Evolutionary conservation across 257 asterid species (phyloP).

Genomic region (Ilex aquifolium): DNA sequence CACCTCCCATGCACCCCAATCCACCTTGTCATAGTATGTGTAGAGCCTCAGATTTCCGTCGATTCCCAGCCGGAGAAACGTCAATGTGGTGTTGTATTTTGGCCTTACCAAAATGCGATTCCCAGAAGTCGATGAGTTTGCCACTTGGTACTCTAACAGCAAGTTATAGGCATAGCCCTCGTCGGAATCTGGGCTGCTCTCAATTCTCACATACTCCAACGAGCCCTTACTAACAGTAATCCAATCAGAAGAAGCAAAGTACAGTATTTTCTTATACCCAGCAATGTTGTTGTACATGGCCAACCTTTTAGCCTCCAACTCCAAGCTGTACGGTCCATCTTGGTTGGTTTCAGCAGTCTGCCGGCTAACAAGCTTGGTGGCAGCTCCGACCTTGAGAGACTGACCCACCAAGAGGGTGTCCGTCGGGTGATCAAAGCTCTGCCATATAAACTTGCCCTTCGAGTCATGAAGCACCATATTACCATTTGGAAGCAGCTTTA

Average conservation of each 20-base stretch:
- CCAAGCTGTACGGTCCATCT: constrained; percentile 22
- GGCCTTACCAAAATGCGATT: constrained; percentile 14
- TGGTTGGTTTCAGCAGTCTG: constrained; percentile 8
- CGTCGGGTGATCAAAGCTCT: constrained; percentile 31
- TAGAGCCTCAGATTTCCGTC: constrained; percentile 35
- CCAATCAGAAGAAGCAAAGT: constrained; percentile 10
- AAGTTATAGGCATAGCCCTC: not conserved
- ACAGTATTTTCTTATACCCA: too few species aligned
- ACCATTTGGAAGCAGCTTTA: constrained; percentile 17
- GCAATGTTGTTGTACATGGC: constrained; percentile 13
- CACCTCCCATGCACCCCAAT: constrained; percentile 12
- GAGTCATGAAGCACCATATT: constrained; percentile 23
- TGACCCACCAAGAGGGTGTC: constrained; percentile 30
- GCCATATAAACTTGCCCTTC: constrained; percentile 26
- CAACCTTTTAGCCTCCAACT: constrained; percentile 20
- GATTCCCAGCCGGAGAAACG: constrained; percentile 39
- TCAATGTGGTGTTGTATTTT: constrained; percentile 30
- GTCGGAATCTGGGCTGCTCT: constrained; percentile 1
- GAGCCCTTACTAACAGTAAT: not conserved
- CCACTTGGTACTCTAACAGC: constrained; percentile 12
- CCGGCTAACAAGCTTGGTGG: constrained; percentile 25
- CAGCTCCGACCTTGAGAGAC: constrained; percentile 17
- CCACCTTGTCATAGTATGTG: constrained; percentile 17
- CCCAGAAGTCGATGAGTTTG: constrained; percentile 2
- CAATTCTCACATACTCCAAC: constrained; percentile 12